phyloP scores from a whole-genome alignment of 768 basidiomycete genomes.

The Panus rudis region DNA sequence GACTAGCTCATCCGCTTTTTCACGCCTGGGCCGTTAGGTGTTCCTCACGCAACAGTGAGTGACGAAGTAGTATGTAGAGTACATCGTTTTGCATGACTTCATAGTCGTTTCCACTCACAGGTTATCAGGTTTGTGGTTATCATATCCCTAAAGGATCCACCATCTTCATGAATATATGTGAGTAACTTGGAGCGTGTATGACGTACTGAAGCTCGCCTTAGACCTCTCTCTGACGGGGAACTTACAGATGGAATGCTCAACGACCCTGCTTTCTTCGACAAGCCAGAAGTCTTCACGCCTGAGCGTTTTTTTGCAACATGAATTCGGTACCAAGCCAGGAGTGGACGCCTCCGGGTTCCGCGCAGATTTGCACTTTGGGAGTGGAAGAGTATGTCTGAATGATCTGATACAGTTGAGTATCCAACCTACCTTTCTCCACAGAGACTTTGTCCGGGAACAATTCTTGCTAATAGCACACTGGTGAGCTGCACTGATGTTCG shows the following conservation, averaged over 20 bases:
- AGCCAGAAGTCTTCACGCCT: constrained; percentile 40
- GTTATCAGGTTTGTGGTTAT: not conserved
- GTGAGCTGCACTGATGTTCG: too few species aligned
- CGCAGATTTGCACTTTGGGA: not conserved
- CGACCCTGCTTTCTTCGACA: constrained; percentile 39
- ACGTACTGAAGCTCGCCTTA: too few species aligned
- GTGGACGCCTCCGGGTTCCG: not conserved
- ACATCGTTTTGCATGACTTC: too few species aligned
- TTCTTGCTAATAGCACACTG: too few species aligned
- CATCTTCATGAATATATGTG: constrained; percentile 12
- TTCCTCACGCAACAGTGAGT: too few species aligned
- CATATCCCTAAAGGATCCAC: constrained; percentile 1
- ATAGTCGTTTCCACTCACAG: too few species aligned
- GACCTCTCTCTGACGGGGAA: not conserved
- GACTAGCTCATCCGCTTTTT: too few species aligned
- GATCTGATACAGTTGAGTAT: too few species aligned
- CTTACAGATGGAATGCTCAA: constrained; percentile 24
- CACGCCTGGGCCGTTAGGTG: too few species aligned
- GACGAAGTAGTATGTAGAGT: too few species aligned
- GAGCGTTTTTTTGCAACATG: constrained; percentile 30
- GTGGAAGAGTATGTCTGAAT: not conserved
- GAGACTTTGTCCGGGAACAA: too few species aligned
- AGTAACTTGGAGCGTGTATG: not conserved
- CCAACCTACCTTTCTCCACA: too few species aligned
- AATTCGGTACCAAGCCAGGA: not conserved